phyloP scores from a whole-genome alignment of 1,284 basidiomycete species.

The Schizophyllum commune region DNA sequence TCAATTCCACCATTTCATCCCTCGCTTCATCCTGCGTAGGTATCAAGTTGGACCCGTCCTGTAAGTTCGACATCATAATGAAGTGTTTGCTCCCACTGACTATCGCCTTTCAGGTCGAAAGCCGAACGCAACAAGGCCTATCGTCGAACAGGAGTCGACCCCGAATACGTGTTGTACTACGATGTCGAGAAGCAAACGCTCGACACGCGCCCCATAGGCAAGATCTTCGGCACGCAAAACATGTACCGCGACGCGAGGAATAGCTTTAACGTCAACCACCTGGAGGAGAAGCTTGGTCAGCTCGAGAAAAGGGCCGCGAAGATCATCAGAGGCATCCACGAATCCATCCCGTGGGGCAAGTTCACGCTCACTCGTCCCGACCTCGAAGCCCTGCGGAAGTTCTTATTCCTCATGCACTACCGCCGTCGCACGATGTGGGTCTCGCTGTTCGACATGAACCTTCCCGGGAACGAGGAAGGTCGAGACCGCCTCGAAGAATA shows the following conservation, averaged over 20 bases:
- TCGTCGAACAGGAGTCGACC: background rate
- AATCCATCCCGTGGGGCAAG: slow-evolving; percentile 2
- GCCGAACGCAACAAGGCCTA: background rate
- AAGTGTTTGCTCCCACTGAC: no score
- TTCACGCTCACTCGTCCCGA: slow-evolving; percentile 17
- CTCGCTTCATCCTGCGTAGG: no score
- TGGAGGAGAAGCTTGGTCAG: slow-evolving; percentile 18
- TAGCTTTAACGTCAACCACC: slow-evolving; percentile 14
- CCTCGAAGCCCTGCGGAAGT: slow-evolving; percentile 23
- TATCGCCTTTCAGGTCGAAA: background rate
- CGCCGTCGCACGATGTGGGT: slow-evolving; percentile 14
- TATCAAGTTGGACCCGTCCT: no score
- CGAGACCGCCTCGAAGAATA: slow-evolving; percentile 19
- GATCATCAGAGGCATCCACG: slow-evolving; percentile 17
- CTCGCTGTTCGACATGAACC: slow-evolving; percentile 18
- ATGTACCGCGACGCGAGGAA: slow-evolving; percentile 19
- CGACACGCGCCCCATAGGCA: slow-evolving; percentile 14
- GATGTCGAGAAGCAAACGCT: slow-evolving; percentile 16
- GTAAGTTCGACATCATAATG: no score
- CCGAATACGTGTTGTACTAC: slow-evolving; percentile 18
- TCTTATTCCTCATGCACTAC: slow-evolving; percentile 26
- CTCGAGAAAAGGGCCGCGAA: slow-evolving; percentile 20
- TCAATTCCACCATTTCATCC: no score
- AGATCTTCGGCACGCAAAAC: slow-evolving; percentile 20
- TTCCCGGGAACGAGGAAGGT: slow-evolving; percentile 14